Percentiles rank a stretch among this genome's conserved stretches.
phyloP scores from a whole-genome alignment of 1,284 basidiomycete genomes.

The Fistulina hepatica region DNA sequence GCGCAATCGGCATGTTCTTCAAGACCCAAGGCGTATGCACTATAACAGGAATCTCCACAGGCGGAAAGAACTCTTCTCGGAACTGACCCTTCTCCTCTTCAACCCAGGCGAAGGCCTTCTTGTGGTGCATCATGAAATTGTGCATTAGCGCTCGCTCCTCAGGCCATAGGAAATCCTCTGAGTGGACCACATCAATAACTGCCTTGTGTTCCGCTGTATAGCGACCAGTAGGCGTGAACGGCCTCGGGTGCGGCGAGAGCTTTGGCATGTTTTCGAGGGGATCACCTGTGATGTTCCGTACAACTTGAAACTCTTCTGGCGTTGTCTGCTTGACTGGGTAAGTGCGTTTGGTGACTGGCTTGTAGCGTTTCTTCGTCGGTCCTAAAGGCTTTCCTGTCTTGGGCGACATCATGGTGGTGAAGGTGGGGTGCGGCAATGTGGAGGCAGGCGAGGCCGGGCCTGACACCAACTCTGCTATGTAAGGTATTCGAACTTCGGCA shows the following conservation, averaged over 20 bases:
- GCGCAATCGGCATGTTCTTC: constrained; percentile 30
- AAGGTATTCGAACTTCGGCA: no score
- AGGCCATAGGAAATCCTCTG: constrained; percentile 11
- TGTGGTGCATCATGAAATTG: constrained; percentile 15
- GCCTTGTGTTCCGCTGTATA: constrained; percentile 6
- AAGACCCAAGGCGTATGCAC: constrained; percentile 26
- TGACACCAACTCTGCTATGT: no score
- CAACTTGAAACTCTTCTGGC: neutral
- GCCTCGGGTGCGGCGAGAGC: constrained; percentile 1
- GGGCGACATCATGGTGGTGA: no score
- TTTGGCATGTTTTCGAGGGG: constrained; percentile 15
- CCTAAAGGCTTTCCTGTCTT: no score
- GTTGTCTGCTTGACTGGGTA: no score
- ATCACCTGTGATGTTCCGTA: constrained; percentile 12
- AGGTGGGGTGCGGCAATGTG: no score
- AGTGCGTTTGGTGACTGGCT: no score
- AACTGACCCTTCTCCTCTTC: constrained; percentile 25
- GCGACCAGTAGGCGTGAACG: constrained; percentile 8
- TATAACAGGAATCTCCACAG: constrained; percentile 24
- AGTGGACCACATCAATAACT: constrained; percentile 5
- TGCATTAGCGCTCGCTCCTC: constrained; percentile 17
- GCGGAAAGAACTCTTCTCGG: constrained; percentile 24
- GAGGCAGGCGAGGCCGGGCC: no score
- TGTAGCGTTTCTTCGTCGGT: no score
- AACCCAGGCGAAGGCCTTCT: constrained; percentile 24